phyloP scores from a whole-genome alignment of 371 early-diverging fungal genomes.

The Mucor irregularis region DNA sequence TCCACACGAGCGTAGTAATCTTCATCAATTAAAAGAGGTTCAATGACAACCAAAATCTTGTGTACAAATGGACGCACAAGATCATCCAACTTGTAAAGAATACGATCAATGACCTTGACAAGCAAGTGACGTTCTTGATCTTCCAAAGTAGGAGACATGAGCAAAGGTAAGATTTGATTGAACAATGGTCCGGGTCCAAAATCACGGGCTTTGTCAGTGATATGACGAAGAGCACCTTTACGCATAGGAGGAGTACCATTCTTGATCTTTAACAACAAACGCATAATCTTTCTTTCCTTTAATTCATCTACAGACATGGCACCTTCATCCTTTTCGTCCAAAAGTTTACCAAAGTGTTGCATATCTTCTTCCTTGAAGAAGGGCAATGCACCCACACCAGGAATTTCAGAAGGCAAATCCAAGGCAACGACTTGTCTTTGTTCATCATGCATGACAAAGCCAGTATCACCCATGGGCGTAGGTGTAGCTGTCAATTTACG shows the following conservation, averaged over 20 bases:
- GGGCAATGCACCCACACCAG: slow-evolving; percentile 89
- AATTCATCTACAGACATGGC: slow-evolving; percentile 84
- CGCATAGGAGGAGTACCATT: slow-evolving; percentile 97
- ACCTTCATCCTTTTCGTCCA: slow-evolving; percentile 87
- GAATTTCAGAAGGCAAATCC: slow-evolving; percentile 85
- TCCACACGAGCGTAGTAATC: slow-evolving; percentile 98
- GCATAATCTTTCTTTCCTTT: slow-evolving; percentile 95
- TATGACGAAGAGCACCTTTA: slow-evolving; percentile 89
- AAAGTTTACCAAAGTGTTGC: slow-evolving; percentile 93
- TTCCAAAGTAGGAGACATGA: slow-evolving; percentile 96
- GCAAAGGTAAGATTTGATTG: slow-evolving; percentile 92
- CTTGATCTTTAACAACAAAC: slow-evolving; percentile 94
- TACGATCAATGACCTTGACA: slow-evolving; percentile 96
- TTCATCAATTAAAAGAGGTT: slow-evolving; percentile 95
- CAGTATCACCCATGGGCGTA: slow-evolving; percentile 79
- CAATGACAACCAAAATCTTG: slow-evolving; percentile 97
- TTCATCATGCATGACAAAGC: slow-evolving; percentile 88
- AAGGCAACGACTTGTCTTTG: slow-evolving; percentile 53
- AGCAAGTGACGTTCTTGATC: slow-evolving; percentile 98
- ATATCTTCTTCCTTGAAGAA: slow-evolving; percentile 96
- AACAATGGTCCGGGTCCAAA: slow-evolving; percentile 96
- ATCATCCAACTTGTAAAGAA: slow-evolving; percentile 94
- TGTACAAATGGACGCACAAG: slow-evolving; percentile 96
- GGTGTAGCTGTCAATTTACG: slow-evolving; percentile 95
- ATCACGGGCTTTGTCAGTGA: slow-evolving; percentile 95